These are phyloP conservation scores for Craterostigma plantagineum DNA, from an alignment of 257 asterid genomes.

Conservation along the genomic window DNA sequence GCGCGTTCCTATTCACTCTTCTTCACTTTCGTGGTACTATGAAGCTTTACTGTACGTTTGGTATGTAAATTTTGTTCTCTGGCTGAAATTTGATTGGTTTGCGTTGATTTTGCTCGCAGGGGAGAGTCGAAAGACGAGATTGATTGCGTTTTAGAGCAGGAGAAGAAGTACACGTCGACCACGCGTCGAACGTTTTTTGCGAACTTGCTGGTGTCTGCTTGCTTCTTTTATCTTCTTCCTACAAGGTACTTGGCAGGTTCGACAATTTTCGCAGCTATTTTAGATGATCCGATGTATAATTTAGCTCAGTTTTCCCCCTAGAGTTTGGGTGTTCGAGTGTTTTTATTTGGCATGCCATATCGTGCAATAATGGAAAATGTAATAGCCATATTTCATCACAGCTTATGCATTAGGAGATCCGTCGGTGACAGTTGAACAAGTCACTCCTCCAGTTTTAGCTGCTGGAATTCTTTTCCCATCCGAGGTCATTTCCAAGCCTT, in stretches of 20 bases:
- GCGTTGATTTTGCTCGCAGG: conserved; percentile 13
- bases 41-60: not conserved
- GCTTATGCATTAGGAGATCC: conserved; percentile 90
- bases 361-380: not conserved
- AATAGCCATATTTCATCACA: conserved; percentile 14
- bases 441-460: conserved; percentile 49
- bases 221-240: conserved; percentile 32
- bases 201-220: conserved; percentile 24
- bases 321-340: too few relatives aligned
- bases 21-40: conserved; percentile 18
- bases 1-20: conserved; percentile 17
- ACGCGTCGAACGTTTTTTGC: conserved; percentile 57
- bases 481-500: conserved; percentile 38
- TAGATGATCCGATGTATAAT: not conserved
- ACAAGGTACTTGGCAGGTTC: conserved; percentile 81
- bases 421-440: conserved; percentile 76
- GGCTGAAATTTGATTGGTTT: not conserved
- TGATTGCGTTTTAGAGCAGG: conserved; percentile 15
- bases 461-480: conserved; percentile 63
- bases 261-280: conserved; percentile 9
- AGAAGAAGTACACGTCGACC: conserved; percentile 11
- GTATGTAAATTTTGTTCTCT: not conserved
- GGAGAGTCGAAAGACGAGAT: conserved; percentile 12
- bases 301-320: not conserved
- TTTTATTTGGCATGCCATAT: too few relatives aligned